A percentile compares a stretch with the other conserved stretches of the same genome.
phyloP scores from a whole-genome alignment of 2,329 filamentous ascomycete species.

The Cryphonectria carpinicola region DNA sequence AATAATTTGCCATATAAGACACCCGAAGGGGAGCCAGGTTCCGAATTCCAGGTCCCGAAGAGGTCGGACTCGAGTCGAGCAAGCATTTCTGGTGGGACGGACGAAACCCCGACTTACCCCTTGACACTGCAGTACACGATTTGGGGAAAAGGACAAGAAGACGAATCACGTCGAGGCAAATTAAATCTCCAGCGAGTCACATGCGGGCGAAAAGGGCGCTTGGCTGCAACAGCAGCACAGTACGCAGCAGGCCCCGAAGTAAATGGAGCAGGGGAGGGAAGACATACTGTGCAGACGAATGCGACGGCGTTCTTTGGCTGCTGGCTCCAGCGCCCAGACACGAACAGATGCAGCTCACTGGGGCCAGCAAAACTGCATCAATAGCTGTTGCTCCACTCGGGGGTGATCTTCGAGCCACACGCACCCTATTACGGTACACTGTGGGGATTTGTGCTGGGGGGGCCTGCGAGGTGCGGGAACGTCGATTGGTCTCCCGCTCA shows the following conservation, averaged over 20 bases:
- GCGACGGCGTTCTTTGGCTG: neutral
- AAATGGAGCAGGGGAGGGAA: neutral
- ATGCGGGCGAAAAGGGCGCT: slow-evolving; percentile 8
- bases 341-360: neutral
- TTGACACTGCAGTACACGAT: slow-evolving; percentile 4
- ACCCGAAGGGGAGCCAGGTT: neutral
- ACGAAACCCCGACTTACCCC: neutral
- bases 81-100: neutral
- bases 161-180: slow-evolving; percentile 15
- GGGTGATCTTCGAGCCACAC: slow-evolving; percentile 4
- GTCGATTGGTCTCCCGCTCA: slow-evolving; percentile 6
- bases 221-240: neutral
- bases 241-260: neutral
- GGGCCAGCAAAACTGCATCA: neutral
- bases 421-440: too few species aligned
- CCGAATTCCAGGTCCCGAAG: neutral
- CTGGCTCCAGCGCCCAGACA: neutral
- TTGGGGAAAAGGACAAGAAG: slow-evolving; percentile 14
- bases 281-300: neutral
- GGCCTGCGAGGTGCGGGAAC: neutral
- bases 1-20: neutral
- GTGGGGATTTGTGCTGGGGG: neutral
- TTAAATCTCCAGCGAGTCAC: slow-evolving; percentile 15
- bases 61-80: neutral
- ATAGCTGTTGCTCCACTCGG: slow-evolving; percentile 2